Percentiles rank a stretch among this genome's conserved stretches.
These are phyloP conservation scores for Trichosporon sp. DNA, from an alignment of 1,284 basidiomycete species.

Conservation along the genomic window DNA sequence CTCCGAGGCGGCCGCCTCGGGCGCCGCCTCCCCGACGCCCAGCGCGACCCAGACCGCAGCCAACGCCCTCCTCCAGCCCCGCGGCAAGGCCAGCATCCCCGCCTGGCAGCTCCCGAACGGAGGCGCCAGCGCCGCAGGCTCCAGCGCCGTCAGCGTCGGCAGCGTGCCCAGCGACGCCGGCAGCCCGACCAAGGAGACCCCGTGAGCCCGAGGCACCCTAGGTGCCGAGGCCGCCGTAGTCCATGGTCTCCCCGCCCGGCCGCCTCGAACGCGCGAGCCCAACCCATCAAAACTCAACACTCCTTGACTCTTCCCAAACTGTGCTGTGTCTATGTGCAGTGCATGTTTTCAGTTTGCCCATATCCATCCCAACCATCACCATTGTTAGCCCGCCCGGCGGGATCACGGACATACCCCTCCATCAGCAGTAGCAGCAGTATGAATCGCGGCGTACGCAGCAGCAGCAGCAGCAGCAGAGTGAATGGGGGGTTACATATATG, in stretches of 20 bases:
- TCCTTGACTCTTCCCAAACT: neutral
- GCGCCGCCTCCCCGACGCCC: constrained; percentile 9
- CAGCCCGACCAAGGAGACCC: constrained; percentile 20
- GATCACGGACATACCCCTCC: neutral
- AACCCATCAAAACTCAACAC: neutral
- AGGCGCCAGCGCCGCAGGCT: constrained; percentile 6
- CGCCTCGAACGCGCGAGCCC: constrained; percentile 2
- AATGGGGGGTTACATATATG: neutral
- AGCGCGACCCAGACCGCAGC: constrained; percentile 35
- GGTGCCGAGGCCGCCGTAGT: too few relatives aligned
- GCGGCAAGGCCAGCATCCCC: constrained; percentile 66
- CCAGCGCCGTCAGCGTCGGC: constrained; percentile 7
- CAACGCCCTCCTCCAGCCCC: constrained; percentile 40
- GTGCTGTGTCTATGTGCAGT: neutral
- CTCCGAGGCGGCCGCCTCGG: constrained; percentile 52
- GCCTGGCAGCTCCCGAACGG: constrained; percentile 70
- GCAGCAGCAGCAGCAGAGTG: neutral
- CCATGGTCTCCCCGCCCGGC: too few relatives aligned
- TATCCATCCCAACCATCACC: neutral
- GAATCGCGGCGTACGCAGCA: neutral
- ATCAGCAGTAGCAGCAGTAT: neutral
- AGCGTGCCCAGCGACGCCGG: constrained; percentile 13
- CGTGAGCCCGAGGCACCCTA: neutral
- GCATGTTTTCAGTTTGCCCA: neutral
- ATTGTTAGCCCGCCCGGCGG: too few relatives aligned